Percentiles rank a stretch among this genome's conserved stretches.
Conservation (phyloP, 495 filamentous ascomycete species). For the Platismatia glauca region DNA sequence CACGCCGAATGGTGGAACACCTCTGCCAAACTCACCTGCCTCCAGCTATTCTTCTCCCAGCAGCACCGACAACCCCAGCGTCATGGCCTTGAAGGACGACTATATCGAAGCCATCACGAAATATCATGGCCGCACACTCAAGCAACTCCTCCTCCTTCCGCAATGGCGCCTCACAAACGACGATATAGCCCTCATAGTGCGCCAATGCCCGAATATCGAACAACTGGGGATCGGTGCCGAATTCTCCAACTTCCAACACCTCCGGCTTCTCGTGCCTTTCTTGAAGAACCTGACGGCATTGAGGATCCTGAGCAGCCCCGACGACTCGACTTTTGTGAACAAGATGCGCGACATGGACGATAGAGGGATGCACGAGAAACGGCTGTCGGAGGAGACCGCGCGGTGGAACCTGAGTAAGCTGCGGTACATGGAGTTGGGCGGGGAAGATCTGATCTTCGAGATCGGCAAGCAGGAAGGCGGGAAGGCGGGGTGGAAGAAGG, state of each 20-base stretch:
- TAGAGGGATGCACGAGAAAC: slow-evolving; percentile 17
- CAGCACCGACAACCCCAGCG: slow-evolving; percentile 14
- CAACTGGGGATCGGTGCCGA: slow-evolving; percentile 47
- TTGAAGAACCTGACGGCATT: slow-evolving; percentile 38
- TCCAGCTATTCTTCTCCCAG: slow-evolving; percentile 19
- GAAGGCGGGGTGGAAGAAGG: slow-evolving; percentile 6
- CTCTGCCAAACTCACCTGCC: slow-evolving; percentile 15
- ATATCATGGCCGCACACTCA: slow-evolving; percentile 44
- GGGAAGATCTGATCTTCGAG: slow-evolving; percentile 21
- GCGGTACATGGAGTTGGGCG: slow-evolving; percentile 18
- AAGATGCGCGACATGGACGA: slow-evolving; percentile 19
- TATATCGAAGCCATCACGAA: slow-evolving; percentile 38
- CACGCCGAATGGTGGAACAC: not conserved
- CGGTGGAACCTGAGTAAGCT: slow-evolving; percentile 13
- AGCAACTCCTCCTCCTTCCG: slow-evolving; percentile 48
- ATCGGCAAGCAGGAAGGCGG: slow-evolving; percentile 8
- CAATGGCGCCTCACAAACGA: slow-evolving; percentile 44
- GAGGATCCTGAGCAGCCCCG: slow-evolving; percentile 30
- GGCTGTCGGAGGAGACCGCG: slow-evolving; percentile 16
- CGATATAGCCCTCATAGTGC: slow-evolving; percentile 43
- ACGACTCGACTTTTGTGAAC: slow-evolving; percentile 16
- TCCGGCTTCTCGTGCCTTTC: slow-evolving; percentile 41
- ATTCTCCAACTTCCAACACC: slow-evolving; percentile 34
- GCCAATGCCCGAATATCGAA: slow-evolving; percentile 49
- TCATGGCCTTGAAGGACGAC: slow-evolving; percentile 33